Percentiles rank a stretch among this genome's conserved stretches.
These are phyloP conservation scores for Selaginella moellendorffii DNA, from an alignment of 75 land plant species.

Conservation along the genomic window DNA sequence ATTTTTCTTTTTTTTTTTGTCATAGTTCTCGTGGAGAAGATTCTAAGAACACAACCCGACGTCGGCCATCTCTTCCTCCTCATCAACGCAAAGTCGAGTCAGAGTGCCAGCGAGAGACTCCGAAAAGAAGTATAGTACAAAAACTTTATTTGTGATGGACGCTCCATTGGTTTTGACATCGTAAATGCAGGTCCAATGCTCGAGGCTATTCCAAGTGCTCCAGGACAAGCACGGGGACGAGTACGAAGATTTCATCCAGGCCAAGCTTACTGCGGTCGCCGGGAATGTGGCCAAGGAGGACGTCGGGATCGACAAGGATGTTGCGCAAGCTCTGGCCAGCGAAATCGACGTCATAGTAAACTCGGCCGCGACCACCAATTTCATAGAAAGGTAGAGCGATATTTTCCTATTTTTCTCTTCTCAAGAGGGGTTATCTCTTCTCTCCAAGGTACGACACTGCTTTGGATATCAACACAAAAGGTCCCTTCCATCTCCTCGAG, in stretches of 20 bases:
- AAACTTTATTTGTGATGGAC: too few species aligned
- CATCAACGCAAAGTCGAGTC: slow-evolving; percentile 51
- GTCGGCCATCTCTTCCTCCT: slow-evolving; percentile 58
- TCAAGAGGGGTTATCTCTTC: too few species aligned
- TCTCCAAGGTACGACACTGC: slow-evolving; percentile 72
- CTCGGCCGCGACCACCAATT: slow-evolving; percentile 89
- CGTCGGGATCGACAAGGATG: slow-evolving; percentile 39
- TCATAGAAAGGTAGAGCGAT: slow-evolving; percentile 62
- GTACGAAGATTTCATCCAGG: slow-evolving; percentile 47
- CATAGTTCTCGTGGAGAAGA: slow-evolving; percentile 82
- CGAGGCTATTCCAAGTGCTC: slow-evolving; percentile 47
- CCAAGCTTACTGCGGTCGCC: slow-evolving; percentile 57
- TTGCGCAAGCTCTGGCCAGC: slow-evolving; percentile 24
- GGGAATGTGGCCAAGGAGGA: slow-evolving; percentile 42
- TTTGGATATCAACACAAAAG: slow-evolving; percentile 67
- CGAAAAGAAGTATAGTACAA: slow-evolving; percentile 48
- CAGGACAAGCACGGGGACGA: slow-evolving; percentile 39
- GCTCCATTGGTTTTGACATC: too few species aligned
- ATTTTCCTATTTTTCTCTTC: too few species aligned
- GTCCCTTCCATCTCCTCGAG: slow-evolving; percentile 43
- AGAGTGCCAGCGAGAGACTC: slow-evolving; percentile 45
- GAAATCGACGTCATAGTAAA: slow-evolving; percentile 65
- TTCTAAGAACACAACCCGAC: slow-evolving; percentile 57
- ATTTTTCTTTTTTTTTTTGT: too few species aligned
- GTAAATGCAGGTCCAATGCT: slow-evolving; percentile 34